A percentile compares a stretch with the other conserved stretches of the same genome.
These are phyloP conservation scores for Plasmodium knowlesi DNA, from an alignment of 169 alveolate species.

Conservation along the genomic window DNA sequence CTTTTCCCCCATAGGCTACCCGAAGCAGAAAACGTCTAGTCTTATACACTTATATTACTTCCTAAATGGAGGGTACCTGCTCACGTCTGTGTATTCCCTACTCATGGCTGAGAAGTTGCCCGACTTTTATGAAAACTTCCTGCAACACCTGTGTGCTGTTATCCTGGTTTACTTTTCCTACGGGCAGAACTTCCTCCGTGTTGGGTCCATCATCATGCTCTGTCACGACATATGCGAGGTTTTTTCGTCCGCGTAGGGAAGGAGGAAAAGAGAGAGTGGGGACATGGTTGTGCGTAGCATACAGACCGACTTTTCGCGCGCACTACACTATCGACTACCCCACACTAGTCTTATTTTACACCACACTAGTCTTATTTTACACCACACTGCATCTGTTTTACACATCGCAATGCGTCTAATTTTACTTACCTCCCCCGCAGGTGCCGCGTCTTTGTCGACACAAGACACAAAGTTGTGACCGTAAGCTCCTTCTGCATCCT, in stretches of 20 bases:
- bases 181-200: slow-evolving; percentile 79
- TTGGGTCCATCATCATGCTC: slow-evolving; percentile 80
- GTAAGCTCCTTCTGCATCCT: slow-evolving; percentile 77
- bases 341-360: background rate
- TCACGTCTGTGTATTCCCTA: slow-evolving; percentile 73
- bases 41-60: slow-evolving; percentile 79
- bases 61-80: slow-evolving; percentile 80
- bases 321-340: background rate
- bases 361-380: background rate
- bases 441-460: slow-evolving; percentile 84
- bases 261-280: too few species aligned
- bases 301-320: background rate
- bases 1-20: slow-evolving; percentile 69
- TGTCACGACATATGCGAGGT: slow-evolving; percentile 84
- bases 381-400: background rate
- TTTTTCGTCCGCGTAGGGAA: slow-evolving; percentile 82
- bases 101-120: slow-evolving; percentile 78
- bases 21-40: slow-evolving; percentile 78
- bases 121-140: slow-evolving; percentile 79
- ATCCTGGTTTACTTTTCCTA: slow-evolving; percentile 81
- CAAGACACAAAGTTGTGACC: slow-evolving; percentile 78
- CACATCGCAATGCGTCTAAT: too few species aligned
- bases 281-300: background rate
- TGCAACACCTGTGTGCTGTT: slow-evolving; percentile 80
- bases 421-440: slow-evolving; percentile 64